Percentiles rank a stretch among this genome's conserved stretches.
Conservation (phyloP, 2,329 filamentous ascomycete genomes). For the Aaosphaeria arxii region DNA sequence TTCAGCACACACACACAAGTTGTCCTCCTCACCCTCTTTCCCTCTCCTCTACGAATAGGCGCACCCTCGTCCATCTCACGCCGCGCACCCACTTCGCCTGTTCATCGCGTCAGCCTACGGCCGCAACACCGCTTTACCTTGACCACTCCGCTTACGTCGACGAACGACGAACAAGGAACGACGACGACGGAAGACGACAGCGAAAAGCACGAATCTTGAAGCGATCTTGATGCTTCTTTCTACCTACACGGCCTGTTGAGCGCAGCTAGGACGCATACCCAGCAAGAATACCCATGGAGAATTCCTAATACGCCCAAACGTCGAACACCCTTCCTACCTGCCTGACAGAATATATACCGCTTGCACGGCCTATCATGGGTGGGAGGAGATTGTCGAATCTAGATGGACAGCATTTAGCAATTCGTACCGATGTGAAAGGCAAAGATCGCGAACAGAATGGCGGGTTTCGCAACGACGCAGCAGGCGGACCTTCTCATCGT, state of each 20-base stretch:
- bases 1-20: too few relatives aligned
- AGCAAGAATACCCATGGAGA: slow-evolving; percentile 15
- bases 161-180: too few relatives aligned
- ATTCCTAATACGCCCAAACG: not conserved
- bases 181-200: too few relatives aligned
- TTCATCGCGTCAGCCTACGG: too few relatives aligned
- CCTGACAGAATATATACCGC: not conserved
- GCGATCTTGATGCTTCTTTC: too few relatives aligned
- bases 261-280: slow-evolving; percentile 9
- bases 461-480: slow-evolving; percentile 1
- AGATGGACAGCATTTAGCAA: slow-evolving; percentile 14
- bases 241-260: not conserved
- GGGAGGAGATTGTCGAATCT: slow-evolving; percentile 14
- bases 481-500: slow-evolving; percentile 1
- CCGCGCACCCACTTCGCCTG: too few relatives aligned
- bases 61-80: too few relatives aligned
- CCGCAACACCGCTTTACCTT: too few relatives aligned
- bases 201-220: too few relatives aligned
- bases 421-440: slow-evolving; percentile 16
- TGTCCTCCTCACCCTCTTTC: too few relatives aligned
- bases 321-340: not conserved
- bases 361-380: slow-evolving; percentile 15
- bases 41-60: too few relatives aligned
- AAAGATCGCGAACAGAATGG: slow-evolving; percentile 22
- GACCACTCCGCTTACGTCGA: too few relatives aligned